Evolutionary conservation across 805 yeast genomes (phyloP).

Genomic region (Tetrapisispora pingtungensis): DNA sequence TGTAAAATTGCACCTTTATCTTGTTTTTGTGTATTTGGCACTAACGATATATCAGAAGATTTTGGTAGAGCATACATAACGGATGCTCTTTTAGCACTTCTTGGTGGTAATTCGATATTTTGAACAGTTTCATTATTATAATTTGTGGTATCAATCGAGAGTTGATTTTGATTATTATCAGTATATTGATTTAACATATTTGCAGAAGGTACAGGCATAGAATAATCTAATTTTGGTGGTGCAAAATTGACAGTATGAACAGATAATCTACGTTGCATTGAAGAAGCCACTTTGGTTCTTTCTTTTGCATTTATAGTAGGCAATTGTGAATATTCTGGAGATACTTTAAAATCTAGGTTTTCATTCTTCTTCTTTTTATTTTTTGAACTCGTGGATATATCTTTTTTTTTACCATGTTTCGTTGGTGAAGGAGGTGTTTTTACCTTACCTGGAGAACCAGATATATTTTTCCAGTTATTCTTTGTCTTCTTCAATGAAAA

Average conservation of each 20-base stretch:
- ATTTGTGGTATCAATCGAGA: background rate
- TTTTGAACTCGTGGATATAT: constrained; percentile 6
- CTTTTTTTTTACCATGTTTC: constrained; percentile 5
- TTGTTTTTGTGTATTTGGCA: background rate
- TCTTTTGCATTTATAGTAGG: constrained; percentile 30
- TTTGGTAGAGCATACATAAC: background rate
- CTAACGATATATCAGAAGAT: background rate
- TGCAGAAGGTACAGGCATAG: constrained; percentile 21
- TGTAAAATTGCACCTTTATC: background rate
- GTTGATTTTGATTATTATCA: background rate
- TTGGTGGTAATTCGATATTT: background rate
- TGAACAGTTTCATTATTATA: background rate
- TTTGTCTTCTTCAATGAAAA: constrained; percentile 28
- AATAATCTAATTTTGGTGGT: constrained; percentile 24
- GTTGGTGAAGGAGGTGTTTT: constrained; percentile 11
- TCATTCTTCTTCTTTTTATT: constrained; percentile 6
- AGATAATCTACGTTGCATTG: constrained; percentile 38
- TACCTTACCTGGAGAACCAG: constrained; percentile 10
- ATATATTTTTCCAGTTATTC: constrained; percentile 20
- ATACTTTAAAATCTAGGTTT: constrained; percentile 2
- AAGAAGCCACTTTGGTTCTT: constrained; percentile 31
- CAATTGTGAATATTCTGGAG: constrained; percentile 10
- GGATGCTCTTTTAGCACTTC: background rate
- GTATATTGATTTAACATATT: background rate
- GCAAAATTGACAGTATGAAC: constrained; percentile 28